A percentile compares a stretch with the other conserved stretches of the same genome.
Evolutionary conservation across 192 early-diverging fungal genomes (phyloP).

Genomic region (Geosiphon pyriformis): DNA sequence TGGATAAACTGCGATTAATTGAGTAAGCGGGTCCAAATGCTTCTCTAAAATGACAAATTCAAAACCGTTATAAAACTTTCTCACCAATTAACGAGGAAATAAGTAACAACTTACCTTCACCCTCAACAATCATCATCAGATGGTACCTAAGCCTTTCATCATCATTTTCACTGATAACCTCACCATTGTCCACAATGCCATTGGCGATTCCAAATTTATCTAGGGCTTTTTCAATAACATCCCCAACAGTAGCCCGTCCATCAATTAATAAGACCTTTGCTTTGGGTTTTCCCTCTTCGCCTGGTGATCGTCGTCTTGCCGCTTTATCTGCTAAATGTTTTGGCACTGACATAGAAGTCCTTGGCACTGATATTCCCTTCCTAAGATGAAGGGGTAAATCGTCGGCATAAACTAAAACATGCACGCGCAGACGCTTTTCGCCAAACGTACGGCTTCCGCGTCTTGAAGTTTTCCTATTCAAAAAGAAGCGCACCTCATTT

Average conservation of each 20-base stretch:
- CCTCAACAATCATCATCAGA: constrained; percentile 12
- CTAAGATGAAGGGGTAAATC: constrained; percentile 9
- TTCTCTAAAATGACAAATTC: constrained; percentile 4
- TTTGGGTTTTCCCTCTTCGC: constrained; percentile 23
- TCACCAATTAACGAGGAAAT: neutral
- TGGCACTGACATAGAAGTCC: constrained; percentile 23
- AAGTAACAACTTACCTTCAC: constrained; percentile 17
- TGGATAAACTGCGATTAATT: constrained; percentile 3
- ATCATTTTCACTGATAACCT: constrained; percentile 2
- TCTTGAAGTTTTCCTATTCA: constrained; percentile 11
- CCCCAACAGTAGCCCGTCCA: constrained; percentile 33
- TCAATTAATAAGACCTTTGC: constrained; percentile 3
- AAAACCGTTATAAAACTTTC: neutral
- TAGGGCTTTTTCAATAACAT: constrained; percentile 38
- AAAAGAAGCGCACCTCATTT: constrained; percentile 16
- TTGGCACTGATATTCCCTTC: constrained; percentile 2
- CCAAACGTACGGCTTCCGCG: constrained; percentile 1
- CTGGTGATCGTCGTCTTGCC: constrained; percentile 15
- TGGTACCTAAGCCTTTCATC: constrained; percentile 17
- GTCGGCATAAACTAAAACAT: constrained; percentile 18
- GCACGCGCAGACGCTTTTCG: constrained; percentile 16
- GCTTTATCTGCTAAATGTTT: constrained; percentile 25
- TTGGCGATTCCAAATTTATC: constrained; percentile 47
- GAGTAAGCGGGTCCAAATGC: neutral
- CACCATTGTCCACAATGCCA: constrained; percentile 40